Evolutionary conservation across 768 basidiomycete species (phyloP).

Genomic region (Termitomyces sp.): DNA sequence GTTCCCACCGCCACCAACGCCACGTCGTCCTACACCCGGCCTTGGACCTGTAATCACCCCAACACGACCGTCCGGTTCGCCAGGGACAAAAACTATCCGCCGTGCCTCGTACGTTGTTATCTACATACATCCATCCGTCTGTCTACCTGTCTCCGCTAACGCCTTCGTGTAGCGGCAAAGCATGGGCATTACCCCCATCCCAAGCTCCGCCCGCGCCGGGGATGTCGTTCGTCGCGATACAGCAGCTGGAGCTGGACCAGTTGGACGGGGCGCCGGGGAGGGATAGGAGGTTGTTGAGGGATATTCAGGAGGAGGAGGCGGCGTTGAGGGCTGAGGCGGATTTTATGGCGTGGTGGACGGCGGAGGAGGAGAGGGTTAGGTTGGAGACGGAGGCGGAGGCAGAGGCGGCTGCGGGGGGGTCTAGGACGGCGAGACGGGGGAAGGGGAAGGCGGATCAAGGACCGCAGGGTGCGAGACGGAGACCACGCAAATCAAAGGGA

Average conservation of each 20-base stretch:
- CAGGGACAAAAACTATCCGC: conserved; percentile 18
- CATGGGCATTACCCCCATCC: conserved; percentile 45
- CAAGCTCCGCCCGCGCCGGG: conserved; percentile 20
- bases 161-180: conserved; percentile 36
- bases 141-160: background rate
- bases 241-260: conserved; percentile 68
- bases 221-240: conserved; percentile 82
- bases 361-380: conserved; percentile 72
- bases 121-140: background rate
- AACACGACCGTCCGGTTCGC: conserved; percentile 29
- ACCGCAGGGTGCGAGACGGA: background rate
- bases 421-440: background rate
- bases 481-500: conserved; percentile 2
- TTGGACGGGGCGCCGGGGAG: conserved; percentile 30
- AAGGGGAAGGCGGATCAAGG: conserved; percentile 6
- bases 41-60: conserved; percentile 70
- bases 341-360: conserved; percentile 88
- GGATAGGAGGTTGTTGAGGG: conserved; percentile 61
- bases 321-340: conserved; percentile 66
- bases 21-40: conserved; percentile 24
- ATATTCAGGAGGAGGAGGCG: conserved; percentile 86
- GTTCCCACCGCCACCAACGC: conserved; percentile 14
- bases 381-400: conserved; percentile 31
- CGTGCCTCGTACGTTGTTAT: conserved; percentile 46
- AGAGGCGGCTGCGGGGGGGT: background rate